Evolutionary conservation across 164 flowering plant species (phyloP), one percentile per base, ranked within the genome.

Genomic region (Malania oleifera): DNA sequence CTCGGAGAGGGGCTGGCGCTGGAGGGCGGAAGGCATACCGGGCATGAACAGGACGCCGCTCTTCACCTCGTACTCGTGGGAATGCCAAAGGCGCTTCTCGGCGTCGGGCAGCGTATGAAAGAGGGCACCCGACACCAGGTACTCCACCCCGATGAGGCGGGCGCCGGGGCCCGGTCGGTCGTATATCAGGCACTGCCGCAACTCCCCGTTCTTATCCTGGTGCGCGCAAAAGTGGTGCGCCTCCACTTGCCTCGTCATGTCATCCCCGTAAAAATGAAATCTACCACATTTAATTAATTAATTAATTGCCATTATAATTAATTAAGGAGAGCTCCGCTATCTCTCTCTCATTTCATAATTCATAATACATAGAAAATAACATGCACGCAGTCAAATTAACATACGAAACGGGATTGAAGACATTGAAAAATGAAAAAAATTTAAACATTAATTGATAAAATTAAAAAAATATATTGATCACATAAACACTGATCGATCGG

Each of bases 141-240:
- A 91, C 70, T 87, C 98, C 2, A 91, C 1, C 7, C 98, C 96
- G 31, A 92, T 89, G 5, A 92, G 85, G 2, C 82, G 59, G 0
- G 87, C 90, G 34, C 81, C 75, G 0, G 73, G 10, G 1, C 76
- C 80, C 0, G 80, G 78, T 49, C 83, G 52, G 68, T 89, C 87
- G 71, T 82, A 91, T 62, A 91, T 85, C 13, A 91, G 77, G 65
- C 98, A 91, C 69, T 91, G 98, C 52, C 96, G 56, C 82, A 91
- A 65, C 56, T 91, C 98, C 54, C 86, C 96, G 75, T 83, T 89
- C 61, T n/a, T n/a, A n/a, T n/a, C n/a, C n/a, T 74, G 87, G 75
- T 81, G 89, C 0, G 76, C 83, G 59, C 98, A 91, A 67, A 37
- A 91, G 74, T 91, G 98, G 77, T 91, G 98, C n/a, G 92, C 87